These are phyloP conservation scores for Austropuccinia psidii DNA, from an alignment of 1,284 basidiomycete genomes.

Conservation along the genomic window DNA sequence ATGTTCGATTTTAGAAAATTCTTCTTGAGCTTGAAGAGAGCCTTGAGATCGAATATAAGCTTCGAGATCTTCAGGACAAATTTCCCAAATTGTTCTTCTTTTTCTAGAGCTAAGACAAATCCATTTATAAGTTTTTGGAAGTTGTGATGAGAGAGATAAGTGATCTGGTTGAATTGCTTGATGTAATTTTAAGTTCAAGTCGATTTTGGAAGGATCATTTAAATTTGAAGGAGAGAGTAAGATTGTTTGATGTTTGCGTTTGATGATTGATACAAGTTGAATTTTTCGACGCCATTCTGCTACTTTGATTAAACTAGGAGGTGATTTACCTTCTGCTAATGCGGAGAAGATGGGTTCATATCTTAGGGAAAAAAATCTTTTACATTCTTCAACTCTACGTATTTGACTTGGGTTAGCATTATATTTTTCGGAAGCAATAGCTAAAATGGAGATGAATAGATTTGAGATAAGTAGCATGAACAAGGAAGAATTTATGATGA, in stretches of 20 bases:
- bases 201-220: background rate
- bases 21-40: background rate
- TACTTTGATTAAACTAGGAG: background rate
- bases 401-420: slow-evolving; percentile 9
- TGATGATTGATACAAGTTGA: background rate
- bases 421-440: slow-evolving; percentile 6
- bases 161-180: background rate
- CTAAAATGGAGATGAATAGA: background rate
- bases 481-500: background rate
- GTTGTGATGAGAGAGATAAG: background rate
- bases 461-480: background rate
- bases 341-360: slow-evolving; percentile 7
- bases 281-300: slow-evolving; percentile 11
- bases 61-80: slow-evolving; percentile 9
- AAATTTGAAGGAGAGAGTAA: background rate
- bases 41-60: background rate
- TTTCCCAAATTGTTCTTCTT: background rate
- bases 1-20: background rate
- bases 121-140: background rate
- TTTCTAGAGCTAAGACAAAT: slow-evolving; percentile 8
- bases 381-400: slow-evolving; percentile 7
- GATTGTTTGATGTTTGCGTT: background rate
- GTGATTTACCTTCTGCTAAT: background rate
- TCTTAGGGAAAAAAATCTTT: background rate
- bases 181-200: background rate